Evolutionary conservation across 768 basidiomycete species (phyloP).

Genomic region (Pholiota molesta): DNA sequence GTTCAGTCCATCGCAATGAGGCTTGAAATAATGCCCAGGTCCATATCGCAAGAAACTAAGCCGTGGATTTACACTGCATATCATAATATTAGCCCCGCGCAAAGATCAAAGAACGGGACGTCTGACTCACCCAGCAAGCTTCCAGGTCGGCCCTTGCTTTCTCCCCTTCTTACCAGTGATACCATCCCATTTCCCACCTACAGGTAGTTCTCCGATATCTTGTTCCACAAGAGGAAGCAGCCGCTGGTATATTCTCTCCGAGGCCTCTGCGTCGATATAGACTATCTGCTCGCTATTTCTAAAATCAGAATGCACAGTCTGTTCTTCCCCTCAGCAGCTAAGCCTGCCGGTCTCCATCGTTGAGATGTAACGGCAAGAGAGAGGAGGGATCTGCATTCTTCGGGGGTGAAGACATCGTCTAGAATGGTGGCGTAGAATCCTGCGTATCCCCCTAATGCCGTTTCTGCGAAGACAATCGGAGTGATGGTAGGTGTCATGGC

Average conservation of each 20-base stretch:
- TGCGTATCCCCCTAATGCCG: constrained; percentile 31
- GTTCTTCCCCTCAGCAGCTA: constrained; percentile 23
- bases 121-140: constrained; percentile 32
- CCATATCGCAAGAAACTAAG: constrained; percentile 48
- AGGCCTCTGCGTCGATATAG: constrained; percentile 30
- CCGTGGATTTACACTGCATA: constrained; percentile 36
- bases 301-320: constrained; percentile 33
- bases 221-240: constrained; percentile 36
- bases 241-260: constrained; percentile 33
- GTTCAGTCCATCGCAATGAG: constrained; percentile 40
- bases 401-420: constrained; percentile 38
- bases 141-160: constrained; percentile 36
- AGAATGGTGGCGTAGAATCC: constrained; percentile 39
- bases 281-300: constrained; percentile 40
- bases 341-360: constrained; percentile 36
- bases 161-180: constrained; percentile 33
- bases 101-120: neutral
- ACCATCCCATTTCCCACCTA: constrained; percentile 32
- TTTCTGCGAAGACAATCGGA: constrained; percentile 33
- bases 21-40: constrained; percentile 44
- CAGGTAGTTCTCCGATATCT: constrained; percentile 29
- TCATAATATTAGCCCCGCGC: neutral
- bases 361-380: constrained; percentile 29
- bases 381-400: constrained; percentile 38
- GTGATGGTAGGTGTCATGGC: constrained; percentile 7